Base-by-base conservation (phyloP, 164 flowering plant species). In the Paratinospora sagittata region DNA sequence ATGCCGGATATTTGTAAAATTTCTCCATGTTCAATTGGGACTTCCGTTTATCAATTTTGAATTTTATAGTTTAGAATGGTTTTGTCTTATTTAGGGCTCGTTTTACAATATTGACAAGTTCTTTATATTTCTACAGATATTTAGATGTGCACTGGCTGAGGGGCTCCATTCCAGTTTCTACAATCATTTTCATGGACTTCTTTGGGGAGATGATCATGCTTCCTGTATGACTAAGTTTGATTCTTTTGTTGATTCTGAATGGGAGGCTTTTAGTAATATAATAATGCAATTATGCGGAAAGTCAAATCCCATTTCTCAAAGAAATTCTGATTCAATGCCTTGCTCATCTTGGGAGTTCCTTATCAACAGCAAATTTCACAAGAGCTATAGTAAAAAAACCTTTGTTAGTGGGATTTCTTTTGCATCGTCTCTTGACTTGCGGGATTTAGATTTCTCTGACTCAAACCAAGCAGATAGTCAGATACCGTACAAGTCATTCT, bases 121-220 rank as follows among this genome's bases (percentile, higher is more conserved):
- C 4, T 30, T 66, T 27, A 41, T 39, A 45, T 70, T 24, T 77
- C 21, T 71, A 63, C 81, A 94, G 98, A 83, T 86, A 63, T 84
- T 88, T 76, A 86, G 97, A 80, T 93, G 98, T 81, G 91, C 98
- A 69, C 78, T 96, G 87, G 86, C 97, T 57, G 97, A 88, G 72
- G 97, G 98, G 61, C 88, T 96, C 27, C 81, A 74, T 71, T 79
- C 89, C 24, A 70, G 70, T 45, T 85, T 85, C 60, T 96, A 93
- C 70, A 82, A 81, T 71, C 83, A 83, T 70, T 90, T 96, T 76
- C 89, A 91, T 70, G 78, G 63, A 70, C 87, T 86, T 79, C 85
- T 90, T 27, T 96, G 99, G 99, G 89, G 91, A 43, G 86, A 84
- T 79, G 73, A 74, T 66, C 82, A 82, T 67, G 74, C 79, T 63